These are phyloP conservation scores for Eimeria mitis DNA, from an alignment of 169 alveolate genomes.

Conservation along the genomic window DNA sequence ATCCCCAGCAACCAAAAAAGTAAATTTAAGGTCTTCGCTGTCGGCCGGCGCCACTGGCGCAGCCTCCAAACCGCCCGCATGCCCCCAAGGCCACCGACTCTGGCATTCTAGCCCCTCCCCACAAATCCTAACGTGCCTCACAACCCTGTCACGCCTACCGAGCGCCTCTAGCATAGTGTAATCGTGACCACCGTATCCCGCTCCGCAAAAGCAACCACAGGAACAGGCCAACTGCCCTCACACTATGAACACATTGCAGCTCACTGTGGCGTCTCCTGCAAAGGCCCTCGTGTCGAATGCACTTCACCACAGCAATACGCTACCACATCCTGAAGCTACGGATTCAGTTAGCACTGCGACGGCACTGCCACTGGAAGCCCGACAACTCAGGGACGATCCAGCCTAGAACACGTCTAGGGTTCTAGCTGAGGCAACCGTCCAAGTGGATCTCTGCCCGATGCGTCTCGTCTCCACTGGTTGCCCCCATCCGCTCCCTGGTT, in stretches of 20 bases:
- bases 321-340: slow-evolving; percentile 57
- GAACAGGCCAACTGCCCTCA: not conserved
- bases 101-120: slow-evolving; percentile 47
- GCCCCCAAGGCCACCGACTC: slow-evolving; percentile 50
- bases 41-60: slow-evolving; percentile 78
- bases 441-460: slow-evolving; percentile 76
- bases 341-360: slow-evolving; percentile 67
- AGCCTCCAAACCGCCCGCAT: slow-evolving; percentile 72
- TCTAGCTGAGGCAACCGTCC: slow-evolving; percentile 67
- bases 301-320: slow-evolving; percentile 24
- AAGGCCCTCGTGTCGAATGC: slow-evolving; percentile 59
- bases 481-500: slow-evolving; percentile 63
- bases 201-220: slow-evolving; percentile 18
- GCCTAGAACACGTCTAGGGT: slow-evolving; percentile 34
- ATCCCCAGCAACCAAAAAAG: slow-evolving; percentile 78
- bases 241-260: slow-evolving; percentile 43
- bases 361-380: slow-evolving; percentile 74
- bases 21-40: slow-evolving; percentile 61
- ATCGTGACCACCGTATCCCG: slow-evolving; percentile 18
- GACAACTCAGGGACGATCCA: slow-evolving; percentile 21
- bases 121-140: slow-evolving; percentile 26
- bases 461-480: slow-evolving; percentile 66
- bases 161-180: slow-evolving; percentile 29
- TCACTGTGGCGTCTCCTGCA: slow-evolving; percentile 56
- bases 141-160: slow-evolving; percentile 38